Evolutionary conservation across 164 flowering plant genomes (phyloP), one percentile per base, ranked within the genome.

Genomic region (Dillenia suffruticosa): DNA sequence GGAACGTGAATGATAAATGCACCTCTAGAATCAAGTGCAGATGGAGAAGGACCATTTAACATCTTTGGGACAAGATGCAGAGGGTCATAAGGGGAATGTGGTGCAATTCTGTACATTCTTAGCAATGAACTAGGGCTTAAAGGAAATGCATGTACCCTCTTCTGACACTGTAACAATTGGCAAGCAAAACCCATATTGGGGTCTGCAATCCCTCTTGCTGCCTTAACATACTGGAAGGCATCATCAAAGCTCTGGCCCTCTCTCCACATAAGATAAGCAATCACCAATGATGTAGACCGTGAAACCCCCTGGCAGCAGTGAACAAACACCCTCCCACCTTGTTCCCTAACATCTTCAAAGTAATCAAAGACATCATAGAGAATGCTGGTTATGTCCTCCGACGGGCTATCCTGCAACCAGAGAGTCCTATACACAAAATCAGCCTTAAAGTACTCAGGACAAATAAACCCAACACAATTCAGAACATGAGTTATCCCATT

Each of bases 101-200:
- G 92, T 1, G 96, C 88, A 61, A 89, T 76, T 65, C 90, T 80
- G 49, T 86, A 88, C 79, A 88, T 76, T 73, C 96, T 80, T 70
- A 88, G 68, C 44, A 83, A 63, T 2, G 92, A 88, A 70, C 81
- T 88, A n/a, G 96, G 96, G 74, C 96, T 88, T 56, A 88, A 76
- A 51, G 96, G 96, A 59, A 83, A 70, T 12, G 96, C 96, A 76
- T 86, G 96, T 2, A 88, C 90, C 69, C 96, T 84, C 67, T 89
- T 89, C 54, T 89, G 96, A 70, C 92, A 88, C 71, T 88, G 96
- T 54, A 88, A 69, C 78, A 88, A 77, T 77, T 88, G 96, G 70
- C 96, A 88, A 46, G 96, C 88, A 76, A 88, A 88, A 32, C 96
- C 96, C 92, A 88, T 86, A 62, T 88, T 88, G 0, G 96, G 96